These are phyloP conservation scores for Xanthoconium purpureum DNA, from an alignment of 768 basidiomycete species.

Conservation along the genomic window DNA sequence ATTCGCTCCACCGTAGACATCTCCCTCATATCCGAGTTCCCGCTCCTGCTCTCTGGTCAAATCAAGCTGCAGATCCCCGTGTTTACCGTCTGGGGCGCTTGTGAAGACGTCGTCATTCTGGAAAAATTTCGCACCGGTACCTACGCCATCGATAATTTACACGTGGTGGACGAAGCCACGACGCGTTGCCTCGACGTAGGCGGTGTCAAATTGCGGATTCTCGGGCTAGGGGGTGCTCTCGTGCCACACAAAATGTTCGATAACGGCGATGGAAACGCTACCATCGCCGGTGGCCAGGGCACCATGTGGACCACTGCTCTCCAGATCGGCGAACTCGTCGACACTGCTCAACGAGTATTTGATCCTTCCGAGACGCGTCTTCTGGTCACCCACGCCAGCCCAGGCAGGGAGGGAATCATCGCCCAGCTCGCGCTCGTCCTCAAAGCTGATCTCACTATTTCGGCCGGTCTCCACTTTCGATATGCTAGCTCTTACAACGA, in stretches of 20 bases:
- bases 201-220: slow-evolving; percentile 86
- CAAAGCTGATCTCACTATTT: slow-evolving; percentile 93
- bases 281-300: slow-evolving; percentile 97
- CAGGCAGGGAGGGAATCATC: slow-evolving; percentile 90
- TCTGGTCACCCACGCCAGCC: slow-evolving; percentile 87
- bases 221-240: slow-evolving; percentile 95
- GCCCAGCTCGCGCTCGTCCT: slow-evolving; percentile 85
- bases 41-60: slow-evolving; percentile 83
- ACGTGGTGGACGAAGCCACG: slow-evolving; percentile 93
- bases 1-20: slow-evolving; percentile 76
- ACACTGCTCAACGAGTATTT: slow-evolving; percentile 92
- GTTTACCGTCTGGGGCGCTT: slow-evolving; percentile 95
- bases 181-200: slow-evolving; percentile 89
- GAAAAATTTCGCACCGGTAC: slow-evolving; percentile 88
- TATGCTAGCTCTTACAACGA: slow-evolving; percentile 97
- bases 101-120: slow-evolving; percentile 90
- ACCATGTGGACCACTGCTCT: slow-evolving; percentile 99
- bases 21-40: slow-evolving; percentile 89
- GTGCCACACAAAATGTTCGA: slow-evolving; percentile 95
- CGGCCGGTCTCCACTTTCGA: slow-evolving; percentile 95
- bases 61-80: slow-evolving; percentile 91
- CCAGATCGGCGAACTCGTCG: slow-evolving; percentile 96
- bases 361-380: slow-evolving; percentile 93
- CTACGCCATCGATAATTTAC: slow-evolving; percentile 85
- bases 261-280: slow-evolving; percentile 89